phyloP scores from a whole-genome alignment of 2,329 filamentous ascomycete genomes.

The Hysterium pulicare region DNA sequence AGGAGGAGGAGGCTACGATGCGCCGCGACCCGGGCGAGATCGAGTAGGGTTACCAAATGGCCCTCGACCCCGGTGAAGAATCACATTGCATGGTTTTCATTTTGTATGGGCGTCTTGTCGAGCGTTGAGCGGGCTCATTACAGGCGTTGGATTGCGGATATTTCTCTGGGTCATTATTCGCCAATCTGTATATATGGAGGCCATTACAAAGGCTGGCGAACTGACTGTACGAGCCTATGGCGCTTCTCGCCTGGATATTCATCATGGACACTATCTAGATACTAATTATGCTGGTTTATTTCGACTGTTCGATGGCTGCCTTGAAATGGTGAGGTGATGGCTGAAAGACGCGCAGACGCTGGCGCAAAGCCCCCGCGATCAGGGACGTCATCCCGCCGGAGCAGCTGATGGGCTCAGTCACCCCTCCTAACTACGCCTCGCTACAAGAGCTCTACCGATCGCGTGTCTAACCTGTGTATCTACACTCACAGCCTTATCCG shows the following conservation, averaged over 20 bases:
- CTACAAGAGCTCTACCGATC: neutral
- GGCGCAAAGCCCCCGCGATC: conserved; percentile 1
- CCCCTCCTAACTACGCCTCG: neutral
- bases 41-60: conserved; percentile 35
- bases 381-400: conserved; percentile 3
- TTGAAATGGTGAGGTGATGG: no score
- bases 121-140: neutral
- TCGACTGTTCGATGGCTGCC: no score
- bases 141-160: no score
- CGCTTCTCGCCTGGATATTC: no score
- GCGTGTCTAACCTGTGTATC: neutral
- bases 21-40: conserved; percentile 24
- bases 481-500: neutral
- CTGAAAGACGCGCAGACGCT: neutral
- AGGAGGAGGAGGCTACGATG: conserved; percentile 18
- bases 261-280: no score
- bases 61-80: conserved; percentile 32
- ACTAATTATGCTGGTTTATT: no score
- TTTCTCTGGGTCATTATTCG: no score
- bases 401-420: neutral
- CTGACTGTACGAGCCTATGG: no score
- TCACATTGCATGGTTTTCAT: neutral
- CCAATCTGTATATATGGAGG: neutral
- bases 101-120: neutral
- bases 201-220: neutral